phyloP scores from a whole-genome alignment of 73 alveolate species.

The Tetrahymena borealis region DNA sequence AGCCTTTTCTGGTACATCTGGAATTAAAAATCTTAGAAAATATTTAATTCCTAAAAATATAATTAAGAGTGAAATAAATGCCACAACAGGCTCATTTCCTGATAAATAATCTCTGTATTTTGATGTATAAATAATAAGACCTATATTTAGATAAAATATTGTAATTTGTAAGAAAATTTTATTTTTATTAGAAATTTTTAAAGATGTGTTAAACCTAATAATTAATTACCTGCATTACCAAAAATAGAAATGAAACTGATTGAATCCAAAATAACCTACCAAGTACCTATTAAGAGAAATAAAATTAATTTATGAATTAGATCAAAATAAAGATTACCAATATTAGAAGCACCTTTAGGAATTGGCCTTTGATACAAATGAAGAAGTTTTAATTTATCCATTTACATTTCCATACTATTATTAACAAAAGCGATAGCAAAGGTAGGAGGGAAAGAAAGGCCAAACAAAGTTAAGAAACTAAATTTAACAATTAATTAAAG shows the following conservation, averaged over 20 bases:
- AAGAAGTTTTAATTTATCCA: constrained; percentile 31
- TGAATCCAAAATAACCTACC: constrained; percentile 29
- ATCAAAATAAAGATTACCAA: constrained; percentile 6
- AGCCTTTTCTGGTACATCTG: constrained; percentile 34
- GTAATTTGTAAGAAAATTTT: background rate
- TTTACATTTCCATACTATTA: constrained; percentile 17
- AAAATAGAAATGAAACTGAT: constrained; percentile 31
- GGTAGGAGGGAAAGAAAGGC: constrained; percentile 47
- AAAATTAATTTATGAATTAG: background rate
- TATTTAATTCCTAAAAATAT: constrained; percentile 12
- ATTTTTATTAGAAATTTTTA: no score
- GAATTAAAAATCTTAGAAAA: constrained; percentile 4
- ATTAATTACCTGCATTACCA: constrained; percentile 33
- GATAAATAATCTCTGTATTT: background rate
- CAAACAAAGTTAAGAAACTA: constrained; percentile 39
- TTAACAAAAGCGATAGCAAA: constrained; percentile 17
- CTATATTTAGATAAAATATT: background rate
- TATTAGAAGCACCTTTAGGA: constrained; percentile 53
- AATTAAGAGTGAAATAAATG: background rate
- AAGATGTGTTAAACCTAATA: no score
- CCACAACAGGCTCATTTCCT: background rate
- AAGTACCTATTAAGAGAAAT: background rate
- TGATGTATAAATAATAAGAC: constrained; percentile 35
- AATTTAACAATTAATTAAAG: constrained; percentile 40
- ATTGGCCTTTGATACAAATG: constrained; percentile 40